Evolutionary conservation across 2,329 filamentous ascomycete species (phyloP).

Genomic region (Dothistroma pini): DNA sequence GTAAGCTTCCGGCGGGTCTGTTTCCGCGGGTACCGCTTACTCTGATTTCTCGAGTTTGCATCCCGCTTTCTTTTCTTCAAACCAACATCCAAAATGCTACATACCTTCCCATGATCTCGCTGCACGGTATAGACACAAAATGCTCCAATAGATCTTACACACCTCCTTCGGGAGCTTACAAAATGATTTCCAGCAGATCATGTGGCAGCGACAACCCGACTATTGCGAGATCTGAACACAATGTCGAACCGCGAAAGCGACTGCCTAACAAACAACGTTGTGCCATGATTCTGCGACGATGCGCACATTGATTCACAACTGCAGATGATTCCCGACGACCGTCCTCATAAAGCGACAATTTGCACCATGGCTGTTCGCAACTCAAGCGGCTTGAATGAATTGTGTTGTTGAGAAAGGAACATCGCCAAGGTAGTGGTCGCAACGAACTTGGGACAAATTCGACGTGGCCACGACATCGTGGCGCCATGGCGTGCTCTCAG

Average conservation of each 20-base stretch:
- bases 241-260: too few species aligned
- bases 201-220: too few species aligned
- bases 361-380: neutral
- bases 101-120: too few species aligned
- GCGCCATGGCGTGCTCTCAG: neutral
- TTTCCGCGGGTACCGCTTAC: neutral
- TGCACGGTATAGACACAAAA: neutral
- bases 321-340: neutral
- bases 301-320: neutral
- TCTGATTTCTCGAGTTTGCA: neutral
- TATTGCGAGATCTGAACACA: too few species aligned
- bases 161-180: too few species aligned
- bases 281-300: neutral
- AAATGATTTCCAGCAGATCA: too few species aligned
- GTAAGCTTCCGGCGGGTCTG: neutral
- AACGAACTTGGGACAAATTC: neutral
- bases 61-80: too few species aligned
- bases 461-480: neutral
- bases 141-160: too few species aligned
- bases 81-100: too few species aligned
- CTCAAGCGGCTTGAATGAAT: neutral
- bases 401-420: neutral
- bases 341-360: neutral
- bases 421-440: neutral
- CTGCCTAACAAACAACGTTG: too few species aligned